These are phyloP conservation scores for Haplographium delicatum DNA, from an alignment of 495 filamentous ascomycete genomes.

Conservation along the genomic window DNA sequence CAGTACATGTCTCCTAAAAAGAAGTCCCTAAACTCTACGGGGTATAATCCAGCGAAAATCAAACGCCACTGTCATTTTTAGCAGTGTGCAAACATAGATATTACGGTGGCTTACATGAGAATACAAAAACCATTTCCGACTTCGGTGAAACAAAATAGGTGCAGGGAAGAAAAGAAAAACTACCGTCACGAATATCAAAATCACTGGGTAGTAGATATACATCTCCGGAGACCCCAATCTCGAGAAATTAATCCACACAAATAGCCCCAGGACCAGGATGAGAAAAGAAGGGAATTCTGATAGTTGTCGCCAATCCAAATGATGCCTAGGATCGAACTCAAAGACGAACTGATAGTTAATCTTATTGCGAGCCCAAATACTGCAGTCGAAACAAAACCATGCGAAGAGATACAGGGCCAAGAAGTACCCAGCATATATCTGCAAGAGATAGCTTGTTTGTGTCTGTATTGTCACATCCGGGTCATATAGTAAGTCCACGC, in stretches of 20 bases:
- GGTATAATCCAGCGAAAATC: slow-evolving; percentile 77
- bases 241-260: slow-evolving; percentile 84
- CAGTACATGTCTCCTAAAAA: slow-evolving; percentile 98
- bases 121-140: slow-evolving; percentile 76
- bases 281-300: slow-evolving; percentile 78
- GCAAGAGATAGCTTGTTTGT: slow-evolving; percentile 68
- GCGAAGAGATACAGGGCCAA: slow-evolving; percentile 66
- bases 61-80: slow-evolving; percentile 63
- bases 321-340: slow-evolving; percentile 83
- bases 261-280: slow-evolving; percentile 68
- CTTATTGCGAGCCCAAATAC: slow-evolving; percentile 72
- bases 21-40: slow-evolving; percentile 95
- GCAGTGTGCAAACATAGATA: background rate
- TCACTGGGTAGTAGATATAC: slow-evolving; percentile 84
- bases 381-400: slow-evolving; percentile 73
- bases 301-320: slow-evolving; percentile 84
- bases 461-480: slow-evolving; percentile 39
- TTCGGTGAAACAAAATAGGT: slow-evolving; percentile 67
- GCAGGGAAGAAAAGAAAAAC: slow-evolving; percentile 69
- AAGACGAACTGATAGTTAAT: slow-evolving; percentile 97
- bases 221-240: slow-evolving; percentile 57
- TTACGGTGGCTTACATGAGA: slow-evolving; percentile 59
- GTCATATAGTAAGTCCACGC: slow-evolving; percentile 42
- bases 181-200: slow-evolving; percentile 63
- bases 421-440: slow-evolving; percentile 86